Conservation (phyloP, 208 protist species). For the Leishmania arabica region DNA sequence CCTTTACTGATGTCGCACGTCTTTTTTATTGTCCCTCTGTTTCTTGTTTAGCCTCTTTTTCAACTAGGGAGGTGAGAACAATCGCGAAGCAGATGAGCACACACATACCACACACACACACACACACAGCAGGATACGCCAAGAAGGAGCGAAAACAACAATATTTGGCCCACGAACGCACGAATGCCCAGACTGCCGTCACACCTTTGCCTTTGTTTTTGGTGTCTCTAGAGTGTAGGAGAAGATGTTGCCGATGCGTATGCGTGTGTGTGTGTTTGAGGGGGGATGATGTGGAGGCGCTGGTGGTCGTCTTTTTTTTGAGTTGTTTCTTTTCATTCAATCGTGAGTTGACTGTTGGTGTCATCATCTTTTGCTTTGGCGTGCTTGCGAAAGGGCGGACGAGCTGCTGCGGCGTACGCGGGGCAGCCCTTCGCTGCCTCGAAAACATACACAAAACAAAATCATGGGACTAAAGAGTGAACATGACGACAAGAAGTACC, state of each 20-base stretch:
- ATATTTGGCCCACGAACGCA: neutral
- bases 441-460: neutral
- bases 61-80: neutral
- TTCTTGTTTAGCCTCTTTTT: slow-evolving; percentile 2
- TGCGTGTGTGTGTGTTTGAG: no score
- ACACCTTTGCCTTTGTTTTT: neutral
- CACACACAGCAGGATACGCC: neutral
- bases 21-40: slow-evolving; percentile 2
- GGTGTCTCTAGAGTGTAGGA: neutral
- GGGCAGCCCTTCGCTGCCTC: neutral
- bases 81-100: neutral
- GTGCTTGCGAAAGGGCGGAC: neutral
- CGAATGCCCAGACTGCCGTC: neutral
- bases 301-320: neutral
- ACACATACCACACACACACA: neutral
- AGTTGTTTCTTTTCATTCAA: slow-evolving; percentile 11
- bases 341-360: neutral
- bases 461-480: neutral
- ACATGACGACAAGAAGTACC: neutral
- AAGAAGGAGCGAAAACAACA: neutral
- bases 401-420: neutral
- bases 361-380: neutral
- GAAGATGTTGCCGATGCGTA: neutral
- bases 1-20: neutral
- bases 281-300: neutral